Evolutionary conservation across 306 rosid species (phyloP).

Genomic region (Quercus engelmannii): DNA sequence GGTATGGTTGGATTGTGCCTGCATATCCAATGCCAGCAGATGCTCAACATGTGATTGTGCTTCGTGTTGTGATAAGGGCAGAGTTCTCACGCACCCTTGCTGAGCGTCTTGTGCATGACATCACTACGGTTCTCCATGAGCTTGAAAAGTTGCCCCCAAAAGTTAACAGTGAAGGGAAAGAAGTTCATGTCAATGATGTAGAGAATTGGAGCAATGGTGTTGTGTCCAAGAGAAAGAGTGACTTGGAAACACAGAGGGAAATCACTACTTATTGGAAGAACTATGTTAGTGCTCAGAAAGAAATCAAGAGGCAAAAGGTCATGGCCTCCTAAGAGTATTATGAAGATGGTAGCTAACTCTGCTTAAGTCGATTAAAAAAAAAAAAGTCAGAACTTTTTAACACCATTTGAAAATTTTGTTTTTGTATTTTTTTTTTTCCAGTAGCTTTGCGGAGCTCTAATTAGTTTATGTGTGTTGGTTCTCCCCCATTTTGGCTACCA

Average conservation of each 20-base stretch:
- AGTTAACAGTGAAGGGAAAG: neutral
- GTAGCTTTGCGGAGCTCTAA: too few relatives aligned
- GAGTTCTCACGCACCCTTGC: constrained; percentile 29
- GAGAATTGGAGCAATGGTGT: neutral
- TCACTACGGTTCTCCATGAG: constrained; percentile 21
- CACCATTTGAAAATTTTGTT: too few relatives aligned
- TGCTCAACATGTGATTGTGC: constrained; percentile 21
- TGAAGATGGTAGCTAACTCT: neutral
- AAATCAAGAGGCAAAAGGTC: neutral
- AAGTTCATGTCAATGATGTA: neutral
- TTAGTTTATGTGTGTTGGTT: too few relatives aligned
- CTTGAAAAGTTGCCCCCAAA: constrained; percentile 18
- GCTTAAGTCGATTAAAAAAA: too few relatives aligned
- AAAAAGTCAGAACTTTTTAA: too few relatives aligned
- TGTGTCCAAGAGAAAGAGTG: constrained; percentile 10
- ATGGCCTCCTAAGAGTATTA: neutral
- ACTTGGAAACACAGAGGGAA: constrained; percentile 12
- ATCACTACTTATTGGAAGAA: constrained; percentile 19
- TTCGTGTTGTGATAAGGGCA: constrained; percentile 30
- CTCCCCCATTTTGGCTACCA: too few relatives aligned
- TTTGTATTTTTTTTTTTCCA: too few relatives aligned
- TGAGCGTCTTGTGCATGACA: constrained; percentile 24
- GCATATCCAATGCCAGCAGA: constrained; percentile 36
- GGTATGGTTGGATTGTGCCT: constrained; percentile 35
- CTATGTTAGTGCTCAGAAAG: constrained; percentile 14